These are phyloP conservation scores for Filobasidium floriforme DNA, from an alignment of 768 basidiomycete genomes.

Conservation along the genomic window DNA sequence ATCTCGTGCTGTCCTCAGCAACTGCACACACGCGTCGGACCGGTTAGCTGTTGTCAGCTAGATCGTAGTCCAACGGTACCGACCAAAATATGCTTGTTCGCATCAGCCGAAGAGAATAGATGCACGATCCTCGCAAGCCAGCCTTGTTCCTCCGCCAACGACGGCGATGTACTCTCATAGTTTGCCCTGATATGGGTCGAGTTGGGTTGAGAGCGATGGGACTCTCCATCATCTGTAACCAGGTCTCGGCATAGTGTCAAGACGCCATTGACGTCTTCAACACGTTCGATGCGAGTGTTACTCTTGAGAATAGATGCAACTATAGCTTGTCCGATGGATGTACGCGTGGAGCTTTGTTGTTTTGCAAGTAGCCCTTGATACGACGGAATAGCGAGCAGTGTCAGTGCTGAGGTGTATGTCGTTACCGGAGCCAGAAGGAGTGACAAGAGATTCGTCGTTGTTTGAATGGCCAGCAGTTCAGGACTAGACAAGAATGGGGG, in stretches of 20 bases:
- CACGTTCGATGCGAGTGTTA: slow-evolving; percentile 85
- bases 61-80: slow-evolving; percentile 29
- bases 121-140: slow-evolving; percentile 99
- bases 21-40: slow-evolving; percentile 47
- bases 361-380: slow-evolving; percentile 73
- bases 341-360: slow-evolving; percentile 82
- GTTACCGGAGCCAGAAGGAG: slow-evolving; percentile 90
- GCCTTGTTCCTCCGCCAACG: slow-evolving; percentile 88
- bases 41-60: background rate
- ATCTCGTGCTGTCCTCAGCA: slow-evolving; percentile 80
- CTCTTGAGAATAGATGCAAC: slow-evolving; percentile 92
- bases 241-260: slow-evolving; percentile 86
- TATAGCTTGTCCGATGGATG: slow-evolving; percentile 88
- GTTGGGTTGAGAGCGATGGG: slow-evolving; percentile 49
- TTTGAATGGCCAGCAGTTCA: slow-evolving; percentile 79
- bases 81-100: slow-evolving; percentile 85
- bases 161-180: slow-evolving; percentile 54
- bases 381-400: slow-evolving; percentile 87
- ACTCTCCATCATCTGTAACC: slow-evolving; percentile 59
- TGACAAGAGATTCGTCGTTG: slow-evolving; percentile 79
- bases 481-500: slow-evolving; percentile 51
- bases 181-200: too few species aligned
- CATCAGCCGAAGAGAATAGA: slow-evolving; percentile 76
- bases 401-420: slow-evolving; percentile 91
- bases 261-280: slow-evolving; percentile 89